These are phyloP conservation scores for Ilyonectria mors-panacis DNA, from an alignment of 2,329 filamentous ascomycete species.

Conservation along the genomic window DNA sequence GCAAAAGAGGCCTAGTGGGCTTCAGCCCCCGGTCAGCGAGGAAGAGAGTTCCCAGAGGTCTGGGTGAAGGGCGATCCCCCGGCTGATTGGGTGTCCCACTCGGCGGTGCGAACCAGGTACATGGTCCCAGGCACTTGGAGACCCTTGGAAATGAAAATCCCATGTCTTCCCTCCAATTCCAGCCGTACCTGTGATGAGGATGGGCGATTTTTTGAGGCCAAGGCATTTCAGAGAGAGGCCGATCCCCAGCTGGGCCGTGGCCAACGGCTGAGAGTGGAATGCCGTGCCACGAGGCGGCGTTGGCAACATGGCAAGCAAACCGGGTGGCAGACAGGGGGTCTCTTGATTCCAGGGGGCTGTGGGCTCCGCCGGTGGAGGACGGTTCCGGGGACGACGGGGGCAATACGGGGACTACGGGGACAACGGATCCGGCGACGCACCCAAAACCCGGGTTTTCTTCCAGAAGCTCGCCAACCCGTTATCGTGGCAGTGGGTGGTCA, in stretches of 20 bases:
- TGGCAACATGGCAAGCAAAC: constrained; percentile 19
- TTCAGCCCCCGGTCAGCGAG: constrained; percentile 27
- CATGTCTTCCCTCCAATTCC: constrained; percentile 31
- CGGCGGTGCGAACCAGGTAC: constrained; percentile 33
- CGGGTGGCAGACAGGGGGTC: constrained; percentile 45
- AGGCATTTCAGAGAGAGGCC: constrained; percentile 13
- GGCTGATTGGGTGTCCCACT: constrained; percentile 41
- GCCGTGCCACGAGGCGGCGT: constrained; percentile 21
- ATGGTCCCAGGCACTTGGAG: constrained; percentile 35
- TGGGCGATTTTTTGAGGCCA: constrained; percentile 10
- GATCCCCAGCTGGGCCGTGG: not conserved
- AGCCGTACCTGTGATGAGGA: constrained; percentile 1
- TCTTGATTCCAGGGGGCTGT: constrained; percentile 40
- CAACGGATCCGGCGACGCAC: constrained; percentile 33
- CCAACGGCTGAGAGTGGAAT: constrained; percentile 25
- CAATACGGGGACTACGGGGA: constrained; percentile 27
- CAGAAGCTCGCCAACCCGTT: constrained; percentile 38
- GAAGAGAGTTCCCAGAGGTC: constrained; percentile 36
- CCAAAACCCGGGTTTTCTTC: constrained; percentile 35
- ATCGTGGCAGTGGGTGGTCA: constrained; percentile 29
- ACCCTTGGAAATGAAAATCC: constrained; percentile 30
- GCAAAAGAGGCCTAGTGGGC: constrained; percentile 29
- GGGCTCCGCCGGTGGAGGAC: constrained; percentile 34
- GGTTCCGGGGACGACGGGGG: constrained; percentile 38
- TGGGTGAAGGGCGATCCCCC: constrained; percentile 40